Percentiles rank a stretch among this genome's conserved stretches.
phyloP scores from a whole-genome alignment of 164 flowering plant genomes.

The Magnolia officinalis region DNA sequence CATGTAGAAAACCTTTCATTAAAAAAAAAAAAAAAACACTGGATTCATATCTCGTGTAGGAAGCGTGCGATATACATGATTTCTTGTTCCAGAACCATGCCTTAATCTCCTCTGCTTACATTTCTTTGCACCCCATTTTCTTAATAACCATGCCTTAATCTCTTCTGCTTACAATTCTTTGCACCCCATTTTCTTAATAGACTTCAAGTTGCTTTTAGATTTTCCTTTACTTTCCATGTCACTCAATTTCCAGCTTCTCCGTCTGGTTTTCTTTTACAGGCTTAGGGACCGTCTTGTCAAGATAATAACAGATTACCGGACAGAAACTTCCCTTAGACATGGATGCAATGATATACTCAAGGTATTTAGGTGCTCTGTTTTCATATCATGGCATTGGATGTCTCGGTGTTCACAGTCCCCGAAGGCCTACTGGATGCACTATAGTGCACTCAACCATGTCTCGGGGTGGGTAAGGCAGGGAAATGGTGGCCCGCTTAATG shows the following conservation, averaged over 20 bases:
- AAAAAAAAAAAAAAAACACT: too few relatives aligned
- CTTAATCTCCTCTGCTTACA: too few relatives aligned
- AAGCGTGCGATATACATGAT: too few relatives aligned
- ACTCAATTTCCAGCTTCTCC: background rate
- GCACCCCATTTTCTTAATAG: too few relatives aligned
- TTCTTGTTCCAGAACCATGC: too few relatives aligned
- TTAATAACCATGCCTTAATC: too few relatives aligned
- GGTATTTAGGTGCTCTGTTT: slow-evolving; percentile 40
- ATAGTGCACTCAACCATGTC: background rate
- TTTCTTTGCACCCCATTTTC: too few relatives aligned
- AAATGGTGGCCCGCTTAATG: background rate
- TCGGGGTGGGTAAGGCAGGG: background rate
- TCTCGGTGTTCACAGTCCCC: background rate
- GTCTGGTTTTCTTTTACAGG: slow-evolving; percentile 35
- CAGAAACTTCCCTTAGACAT: slow-evolving; percentile 93
- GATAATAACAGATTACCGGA: slow-evolving; percentile 89
- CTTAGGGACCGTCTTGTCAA: slow-evolving; percentile 89
- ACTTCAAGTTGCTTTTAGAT: too few relatives aligned
- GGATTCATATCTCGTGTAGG: too few relatives aligned
- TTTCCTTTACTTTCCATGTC: background rate
- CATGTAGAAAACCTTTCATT: too few relatives aligned
- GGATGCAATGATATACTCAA: slow-evolving; percentile 97
- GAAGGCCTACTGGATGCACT: background rate
- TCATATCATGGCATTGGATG: background rate
- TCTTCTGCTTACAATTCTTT: too few relatives aligned